These are phyloP conservation scores for Colletotrichum lini DNA, from an alignment of 2,329 filamentous ascomycete species.

Conservation along the genomic window DNA sequence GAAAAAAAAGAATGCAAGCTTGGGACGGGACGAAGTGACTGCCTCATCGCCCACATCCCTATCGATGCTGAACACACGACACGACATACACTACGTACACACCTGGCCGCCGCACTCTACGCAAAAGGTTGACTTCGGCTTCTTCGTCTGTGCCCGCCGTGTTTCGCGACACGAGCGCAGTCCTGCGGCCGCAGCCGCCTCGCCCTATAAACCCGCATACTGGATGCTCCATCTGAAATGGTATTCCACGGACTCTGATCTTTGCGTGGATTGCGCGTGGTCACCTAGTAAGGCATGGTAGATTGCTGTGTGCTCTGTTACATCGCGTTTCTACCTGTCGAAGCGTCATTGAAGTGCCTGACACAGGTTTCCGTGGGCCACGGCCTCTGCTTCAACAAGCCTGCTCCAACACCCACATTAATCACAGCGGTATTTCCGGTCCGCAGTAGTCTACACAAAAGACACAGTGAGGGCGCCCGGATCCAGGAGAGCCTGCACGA, in stretches of 20 bases:
- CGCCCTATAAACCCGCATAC: not conserved
- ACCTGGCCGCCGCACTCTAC: not conserved
- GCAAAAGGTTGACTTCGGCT: not conserved
- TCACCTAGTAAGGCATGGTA: not conserved
- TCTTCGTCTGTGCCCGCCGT: conserved; percentile 10
- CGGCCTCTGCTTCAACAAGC: not conserved
- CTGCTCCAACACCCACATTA: conserved; percentile 9
- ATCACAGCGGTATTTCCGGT: not conserved
- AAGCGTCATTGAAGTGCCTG: conserved; percentile 14
- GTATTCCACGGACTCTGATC: conserved; percentile 17
- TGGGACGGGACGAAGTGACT: conserved; percentile 4
- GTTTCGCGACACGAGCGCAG: conserved; percentile 9
- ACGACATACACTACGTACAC: not conserved
- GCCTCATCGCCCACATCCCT: not conserved
- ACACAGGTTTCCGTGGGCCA: conserved; percentile 16
- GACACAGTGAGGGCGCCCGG: not conserved
- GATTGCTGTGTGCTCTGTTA: conserved; percentile 4
- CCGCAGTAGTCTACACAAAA: not conserved
- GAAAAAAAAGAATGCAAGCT: not conserved
- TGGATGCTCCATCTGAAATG: conserved; percentile 35
- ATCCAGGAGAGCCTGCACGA: conserved; percentile 6
- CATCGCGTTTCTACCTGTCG: not conserved
- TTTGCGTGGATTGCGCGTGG: conserved; percentile 25
- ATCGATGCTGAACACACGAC: not conserved
- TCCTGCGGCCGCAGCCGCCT: not conserved